Evolutionary conservation across 2,329 filamentous ascomycete species (phyloP), one percentile per base, ranked within the genome.

Genomic region (Curvularia sp.): DNA sequence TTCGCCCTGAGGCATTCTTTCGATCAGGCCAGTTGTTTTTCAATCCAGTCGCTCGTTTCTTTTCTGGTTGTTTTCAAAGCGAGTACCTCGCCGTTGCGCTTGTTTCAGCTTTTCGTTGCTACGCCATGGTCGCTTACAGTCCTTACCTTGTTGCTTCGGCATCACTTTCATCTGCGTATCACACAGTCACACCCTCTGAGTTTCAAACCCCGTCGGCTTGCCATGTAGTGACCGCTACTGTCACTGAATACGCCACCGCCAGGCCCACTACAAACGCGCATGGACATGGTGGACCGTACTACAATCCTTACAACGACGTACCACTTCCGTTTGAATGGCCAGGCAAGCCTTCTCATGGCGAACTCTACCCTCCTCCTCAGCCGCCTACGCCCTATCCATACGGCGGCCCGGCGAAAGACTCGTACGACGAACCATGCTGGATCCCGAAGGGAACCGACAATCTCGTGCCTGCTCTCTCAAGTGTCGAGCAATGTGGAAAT

Each of bases 301-400:
- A 69, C 45, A 74, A 74, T 38, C 68, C 71, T 4, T 73, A 74
- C 55, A 71, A 74, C 46, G 65, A 67, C 41, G 38, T 65, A 15
- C 65, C 68, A 1, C 61, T 70, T 3, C 69, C 70, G 5, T 69
- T 62, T 43, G 39, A 56, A 7, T 74, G 70, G 69, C 72, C 72
- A 1, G 71, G 71, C 5, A 59, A 57, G 28, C 71, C 69, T 8
- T 58, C 64, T 12, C 13, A 63, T 3, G 70, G 67, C 3, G 49
- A 71, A 46, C 59, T 38, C 4, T 61, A 63, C 13, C 42, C 65
- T 42, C 63, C 57, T 48, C 66, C 66, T 18, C 58, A 49, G 42
- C 71, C 69, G 38, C 51, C 68, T 8, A 32, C 63, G 19, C 70
- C 70, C 4, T 73, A 59, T 42, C 27, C 57, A 18, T 71, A 72